Percentiles rank a stretch among this genome's conserved stretches.
These are phyloP conservation scores for Alnus glutinosa DNA, from an alignment of 306 rosid genomes.

Conservation along the genomic window DNA sequence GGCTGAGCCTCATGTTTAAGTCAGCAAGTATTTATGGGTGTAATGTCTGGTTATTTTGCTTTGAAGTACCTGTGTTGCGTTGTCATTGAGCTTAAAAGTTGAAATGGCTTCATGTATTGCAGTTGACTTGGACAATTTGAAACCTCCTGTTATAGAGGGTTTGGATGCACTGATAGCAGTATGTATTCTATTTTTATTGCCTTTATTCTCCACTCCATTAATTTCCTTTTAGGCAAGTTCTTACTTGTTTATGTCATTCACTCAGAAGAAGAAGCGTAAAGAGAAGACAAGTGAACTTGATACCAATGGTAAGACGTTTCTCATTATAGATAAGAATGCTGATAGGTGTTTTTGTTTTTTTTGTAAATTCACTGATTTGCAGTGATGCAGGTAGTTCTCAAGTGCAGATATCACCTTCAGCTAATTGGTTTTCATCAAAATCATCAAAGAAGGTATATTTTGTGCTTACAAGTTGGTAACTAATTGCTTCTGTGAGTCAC, in stretches of 20 bases:
- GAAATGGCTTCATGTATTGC: slow-evolving; percentile 34
- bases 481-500: background rate
- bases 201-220: background rate
- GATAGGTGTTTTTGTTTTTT: slow-evolving; percentile 16
- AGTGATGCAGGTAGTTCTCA: slow-evolving; percentile 51
- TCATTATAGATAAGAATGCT: slow-evolving; percentile 17
- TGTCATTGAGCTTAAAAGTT: slow-evolving; percentile 12
- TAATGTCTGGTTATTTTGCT: slow-evolving; percentile 6
- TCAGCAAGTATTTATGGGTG: background rate
- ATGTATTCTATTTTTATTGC: slow-evolving; percentile 22
- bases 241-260: slow-evolving; percentile 28
- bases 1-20: background rate
- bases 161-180: slow-evolving; percentile 59
- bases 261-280: slow-evolving; percentile 64
- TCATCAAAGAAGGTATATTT: slow-evolving; percentile 59
- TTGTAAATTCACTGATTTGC: slow-evolving; percentile 15
- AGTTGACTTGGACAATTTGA: slow-evolving; percentile 54
- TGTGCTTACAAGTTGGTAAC: slow-evolving; percentile 17
- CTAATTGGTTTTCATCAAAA: slow-evolving; percentile 71
- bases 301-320: slow-evolving; percentile 47
- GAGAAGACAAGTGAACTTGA: slow-evolving; percentile 45
- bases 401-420: slow-evolving; percentile 49
- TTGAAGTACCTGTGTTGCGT: background rate
- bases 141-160: slow-evolving; percentile 81
- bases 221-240: background rate